A percentile compares a stretch with the other conserved stretches of the same genome.
Conservation (phyloP, 768 basidiomycete genomes). For the Pulveroboletus sp. region DNA sequence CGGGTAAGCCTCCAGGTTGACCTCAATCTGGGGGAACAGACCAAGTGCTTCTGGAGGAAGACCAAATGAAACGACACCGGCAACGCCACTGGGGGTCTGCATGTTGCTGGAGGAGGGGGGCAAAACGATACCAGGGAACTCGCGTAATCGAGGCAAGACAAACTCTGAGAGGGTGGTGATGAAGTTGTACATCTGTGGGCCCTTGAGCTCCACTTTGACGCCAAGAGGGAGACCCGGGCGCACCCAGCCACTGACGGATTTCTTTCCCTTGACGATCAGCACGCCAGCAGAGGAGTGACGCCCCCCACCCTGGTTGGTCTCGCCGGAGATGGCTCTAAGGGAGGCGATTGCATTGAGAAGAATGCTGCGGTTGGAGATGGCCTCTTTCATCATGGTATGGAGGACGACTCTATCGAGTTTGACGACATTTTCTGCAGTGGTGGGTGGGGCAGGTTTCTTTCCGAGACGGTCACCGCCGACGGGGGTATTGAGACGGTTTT, state of each 20-base stretch:
- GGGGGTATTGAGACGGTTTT: conserved; percentile 69
- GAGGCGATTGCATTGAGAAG: conserved; percentile 86
- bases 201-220: conserved; percentile 86
- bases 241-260: conserved; percentile 78
- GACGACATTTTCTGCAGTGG: conserved; percentile 65
- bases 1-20: conserved; percentile 88
- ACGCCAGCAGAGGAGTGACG: conserved; percentile 68
- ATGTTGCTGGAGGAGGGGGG: conserved; percentile 68
- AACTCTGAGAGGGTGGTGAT: conserved; percentile 85
- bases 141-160: conserved; percentile 89
- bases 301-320: conserved; percentile 70
- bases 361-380: conserved; percentile 60
- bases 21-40: conserved; percentile 94
- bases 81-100: conserved; percentile 69
- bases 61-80: conserved; percentile 88
- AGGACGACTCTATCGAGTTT: conserved; percentile 79
- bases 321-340: conserved; percentile 81
- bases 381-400: conserved; percentile 83
- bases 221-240: conserved; percentile 78
- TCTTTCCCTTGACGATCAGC: conserved; percentile 64
- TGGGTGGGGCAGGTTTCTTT: conserved; percentile 60
- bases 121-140: conserved; percentile 79
- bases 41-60: conserved; percentile 79
- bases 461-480: conserved; percentile 67
- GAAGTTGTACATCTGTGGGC: conserved; percentile 94